Percentiles rank a stretch among this genome's conserved stretches.
Evolutionary conservation across 257 asterid genomes (phyloP).

Genomic region (Coffea eugenioides): DNA sequence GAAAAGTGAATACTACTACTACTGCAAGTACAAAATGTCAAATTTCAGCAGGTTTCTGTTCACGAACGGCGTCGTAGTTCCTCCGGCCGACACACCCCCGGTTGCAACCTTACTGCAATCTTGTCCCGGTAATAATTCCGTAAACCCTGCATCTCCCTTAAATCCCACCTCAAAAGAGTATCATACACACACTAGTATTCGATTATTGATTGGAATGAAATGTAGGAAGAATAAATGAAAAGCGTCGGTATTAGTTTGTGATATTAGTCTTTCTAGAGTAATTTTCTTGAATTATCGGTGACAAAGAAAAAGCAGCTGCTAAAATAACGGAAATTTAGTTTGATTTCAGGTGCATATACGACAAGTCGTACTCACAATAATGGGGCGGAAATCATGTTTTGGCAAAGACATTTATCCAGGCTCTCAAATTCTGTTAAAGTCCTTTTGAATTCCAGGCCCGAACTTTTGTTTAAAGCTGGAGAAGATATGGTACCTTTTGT

Average conservation of each 20-base stretch:
- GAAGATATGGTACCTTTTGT: conserved; percentile 18
- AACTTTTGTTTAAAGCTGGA: conserved; percentile 38
- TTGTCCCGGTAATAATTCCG: conserved; percentile 48
- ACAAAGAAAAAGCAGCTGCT: not conserved
- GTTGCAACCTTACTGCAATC: conserved; percentile 73
- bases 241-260: not conserved
- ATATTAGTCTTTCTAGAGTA: not conserved
- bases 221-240: not conserved
- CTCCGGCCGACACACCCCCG: conserved; percentile 49
- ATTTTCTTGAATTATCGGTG: not conserved
- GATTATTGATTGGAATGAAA: not conserved
- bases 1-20: not conserved
- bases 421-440: conserved; percentile 63
- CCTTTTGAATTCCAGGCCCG: conserved; percentile 46
- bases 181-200: not conserved
- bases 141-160: not conserved
- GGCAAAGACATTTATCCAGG: conserved; percentile 76
- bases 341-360: conserved; percentile 83
- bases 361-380: conserved; percentile 82
- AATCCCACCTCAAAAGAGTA: not conserved
- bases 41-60: conserved; percentile 43
- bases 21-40: conserved; percentile 14
- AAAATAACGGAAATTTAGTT: not conserved
- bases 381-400: conserved; percentile 65
- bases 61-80: conserved; percentile 57